These are phyloP conservation scores for Diplodia scrobiculata DNA, from an alignment of 2,329 filamentous ascomycete species.

Conservation along the genomic window DNA sequence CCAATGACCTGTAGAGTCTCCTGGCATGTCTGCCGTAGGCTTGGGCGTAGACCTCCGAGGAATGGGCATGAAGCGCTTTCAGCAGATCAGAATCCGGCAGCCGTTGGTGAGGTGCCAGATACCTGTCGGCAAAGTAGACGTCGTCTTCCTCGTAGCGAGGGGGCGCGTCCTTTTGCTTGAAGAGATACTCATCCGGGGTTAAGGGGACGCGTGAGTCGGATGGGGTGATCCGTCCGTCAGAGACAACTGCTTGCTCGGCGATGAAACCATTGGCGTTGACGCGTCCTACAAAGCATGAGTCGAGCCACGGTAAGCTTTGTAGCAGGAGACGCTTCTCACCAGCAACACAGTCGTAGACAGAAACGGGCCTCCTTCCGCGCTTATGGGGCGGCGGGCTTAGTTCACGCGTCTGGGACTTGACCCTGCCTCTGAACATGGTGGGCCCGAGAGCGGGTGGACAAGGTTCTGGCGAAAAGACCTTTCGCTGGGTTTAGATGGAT, in stretches of 20 bases:
- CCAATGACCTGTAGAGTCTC: constrained; percentile 63
- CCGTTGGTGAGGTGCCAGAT: constrained; percentile 53
- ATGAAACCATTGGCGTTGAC: constrained; percentile 52
- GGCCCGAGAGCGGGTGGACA: not conserved
- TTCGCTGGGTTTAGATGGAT: not conserved
- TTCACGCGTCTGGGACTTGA: not conserved
- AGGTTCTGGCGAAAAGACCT: not conserved
- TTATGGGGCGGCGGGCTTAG: not conserved
- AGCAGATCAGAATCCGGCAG: constrained; percentile 71
- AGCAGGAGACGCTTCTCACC: not conserved
- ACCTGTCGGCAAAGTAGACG: constrained; percentile 67
- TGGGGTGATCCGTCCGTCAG: constrained; percentile 36
- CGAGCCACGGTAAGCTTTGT: not conserved
- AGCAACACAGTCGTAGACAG: constrained; percentile 72
- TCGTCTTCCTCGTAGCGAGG: constrained; percentile 70
- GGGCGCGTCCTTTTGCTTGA: constrained; percentile 65
- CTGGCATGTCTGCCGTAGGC: constrained; percentile 34
- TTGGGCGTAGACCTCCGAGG: constrained; percentile 64
- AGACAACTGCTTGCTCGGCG: constrained; percentile 38
- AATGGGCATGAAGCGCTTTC: constrained; percentile 68
- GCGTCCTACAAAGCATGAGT: constrained; percentile 49
- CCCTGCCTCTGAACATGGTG: not conserved
- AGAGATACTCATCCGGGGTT: constrained; percentile 71
- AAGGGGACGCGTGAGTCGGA: constrained; percentile 47
- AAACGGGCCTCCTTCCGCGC: constrained; percentile 49